Evolutionary conservation across 352 stramenopile genomes (phyloP), one percentile per base, ranked within the genome.

Genomic region (Phytophthora podocarpi): DNA sequence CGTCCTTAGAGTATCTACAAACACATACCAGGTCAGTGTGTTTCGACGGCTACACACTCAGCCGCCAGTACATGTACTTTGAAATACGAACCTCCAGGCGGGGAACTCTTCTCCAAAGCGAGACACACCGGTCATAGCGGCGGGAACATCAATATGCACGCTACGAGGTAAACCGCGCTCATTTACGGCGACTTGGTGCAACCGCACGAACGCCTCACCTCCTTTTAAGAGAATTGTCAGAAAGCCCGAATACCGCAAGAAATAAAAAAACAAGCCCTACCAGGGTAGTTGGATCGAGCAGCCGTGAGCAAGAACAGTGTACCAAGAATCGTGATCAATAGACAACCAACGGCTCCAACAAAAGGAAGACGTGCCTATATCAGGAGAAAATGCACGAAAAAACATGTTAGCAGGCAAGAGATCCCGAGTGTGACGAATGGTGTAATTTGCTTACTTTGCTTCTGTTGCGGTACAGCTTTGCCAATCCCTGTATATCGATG

Each of bases 51-150:
- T 35, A 23, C 34, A 20, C 16, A 16, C n/a, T 12, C 27, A 23
- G 9, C 13, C n/a, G n/a, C n/a, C n/a, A n/a, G n/a, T n/a, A n/a
- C n/a, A n/a, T n/a, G n/a, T n/a, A 23, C 20, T 36, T 32, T 15
- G 13, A 21, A 46, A 37, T 16, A 56, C 79, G 23, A 60, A 93
- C 82, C 70, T 91, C 86, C 87, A 96, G 0, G 62, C 48, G 0
- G 73, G 23, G 30, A 89, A 93, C 57, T 90, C 82, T 65, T 96
- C 80, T n/a, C 86, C 85, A 55, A 96, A 96, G 35, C 86, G 81
- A 30, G 84, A 95, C 13, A 98, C 93, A 24, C 97, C 97, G 1
- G 93, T 98, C 95, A 98, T 98, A 8, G 96, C 95, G 12, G 96
- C 78, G 7, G 89, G 76, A 3, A 98, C 92, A 67, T 98, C 94